Evolutionary conservation across 1,284 basidiomycete genomes (phyloP).

Genomic region (Ustilago shanxiensis): DNA sequence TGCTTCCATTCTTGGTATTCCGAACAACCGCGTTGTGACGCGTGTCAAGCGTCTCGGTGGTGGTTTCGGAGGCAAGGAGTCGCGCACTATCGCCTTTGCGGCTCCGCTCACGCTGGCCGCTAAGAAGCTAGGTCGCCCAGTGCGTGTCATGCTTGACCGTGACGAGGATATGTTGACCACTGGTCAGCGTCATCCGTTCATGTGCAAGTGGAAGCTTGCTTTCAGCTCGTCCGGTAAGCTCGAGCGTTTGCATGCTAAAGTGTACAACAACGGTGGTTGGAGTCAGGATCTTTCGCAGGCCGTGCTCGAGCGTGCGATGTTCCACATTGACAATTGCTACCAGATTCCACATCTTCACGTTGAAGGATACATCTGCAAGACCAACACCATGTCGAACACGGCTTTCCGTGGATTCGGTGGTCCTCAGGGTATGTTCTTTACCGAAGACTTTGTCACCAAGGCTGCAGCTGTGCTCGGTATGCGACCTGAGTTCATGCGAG

Average conservation of each 20-base stretch:
- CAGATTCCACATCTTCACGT: conserved; percentile 65
- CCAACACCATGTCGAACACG: conserved; percentile 71
- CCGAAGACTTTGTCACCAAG: conserved; percentile 67
- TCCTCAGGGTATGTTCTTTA: conserved; percentile 70
- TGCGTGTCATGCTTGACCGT: conserved; percentile 70
- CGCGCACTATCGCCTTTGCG: conserved; percentile 53
- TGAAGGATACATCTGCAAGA: conserved; percentile 68
- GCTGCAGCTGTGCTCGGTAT: conserved; percentile 67
- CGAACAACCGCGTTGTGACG: conserved; percentile 67
- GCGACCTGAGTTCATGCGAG: conserved; percentile 67
- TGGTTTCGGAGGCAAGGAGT: conserved; percentile 71
- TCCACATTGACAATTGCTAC: conserved; percentile 69
- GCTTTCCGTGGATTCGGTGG: conserved; percentile 71
- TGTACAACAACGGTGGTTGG: conserved; percentile 71
- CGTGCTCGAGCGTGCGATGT: conserved; percentile 70
- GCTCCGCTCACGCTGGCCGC: conserved; percentile 66
- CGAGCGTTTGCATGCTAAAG: conserved; percentile 64
- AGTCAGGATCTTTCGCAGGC: conserved; percentile 69
- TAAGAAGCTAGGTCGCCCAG: conserved; percentile 65
- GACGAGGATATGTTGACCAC: conserved; percentile 70
- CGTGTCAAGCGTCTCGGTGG: conserved; percentile 69
- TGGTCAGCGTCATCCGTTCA: conserved; percentile 71
- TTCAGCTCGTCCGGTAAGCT: conserved; percentile 68
- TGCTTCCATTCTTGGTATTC: conserved; percentile 68
- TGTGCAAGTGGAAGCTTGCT: conserved; percentile 68